A percentile compares a stretch with the other conserved stretches of the same genome.
Evolutionary conservation across 495 filamentous ascomycete genomes (phyloP).

Genomic region (Amphirosellinia nigrospora): DNA sequence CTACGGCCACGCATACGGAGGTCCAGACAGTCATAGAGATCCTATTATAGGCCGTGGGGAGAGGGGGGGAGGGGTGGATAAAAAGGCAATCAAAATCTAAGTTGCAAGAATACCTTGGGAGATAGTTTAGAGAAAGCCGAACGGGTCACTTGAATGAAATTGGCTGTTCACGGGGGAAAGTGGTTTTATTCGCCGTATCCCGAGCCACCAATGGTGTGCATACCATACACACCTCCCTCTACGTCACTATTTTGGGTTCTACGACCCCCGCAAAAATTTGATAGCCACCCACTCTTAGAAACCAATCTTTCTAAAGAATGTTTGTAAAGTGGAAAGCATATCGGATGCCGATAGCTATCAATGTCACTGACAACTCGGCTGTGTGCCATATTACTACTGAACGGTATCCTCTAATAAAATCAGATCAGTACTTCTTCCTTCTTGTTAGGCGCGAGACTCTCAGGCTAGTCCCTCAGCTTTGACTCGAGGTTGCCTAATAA

Average conservation of each 20-base stretch:
- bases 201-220: constrained; percentile 11
- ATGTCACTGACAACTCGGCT: constrained; percentile 11
- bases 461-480: neutral
- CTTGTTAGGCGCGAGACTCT: neutral
- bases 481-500: neutral
- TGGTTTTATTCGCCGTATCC: too few species aligned
- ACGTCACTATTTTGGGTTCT: neutral
- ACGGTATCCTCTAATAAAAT: constrained; percentile 1
- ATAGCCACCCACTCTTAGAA: neutral
- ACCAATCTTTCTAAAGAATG: neutral
- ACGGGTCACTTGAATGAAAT: too few species aligned
- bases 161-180: too few species aligned
- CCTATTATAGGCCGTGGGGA: too few species aligned
- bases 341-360: constrained; percentile 18
- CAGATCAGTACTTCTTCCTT: neutral
- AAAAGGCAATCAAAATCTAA: too few species aligned
- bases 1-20: too few species aligned
- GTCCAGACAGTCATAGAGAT: too few species aligned
- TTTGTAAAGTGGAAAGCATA: constrained; percentile 11
- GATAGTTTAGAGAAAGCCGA: too few species aligned
- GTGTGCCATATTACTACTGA: constrained; percentile 6
- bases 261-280: neutral
- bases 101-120: too few species aligned
- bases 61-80: too few species aligned
- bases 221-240: neutral